phyloP scores from a whole-genome alignment of 1,139 yeast species.

The Arxiozyma heterogenica region DNA sequence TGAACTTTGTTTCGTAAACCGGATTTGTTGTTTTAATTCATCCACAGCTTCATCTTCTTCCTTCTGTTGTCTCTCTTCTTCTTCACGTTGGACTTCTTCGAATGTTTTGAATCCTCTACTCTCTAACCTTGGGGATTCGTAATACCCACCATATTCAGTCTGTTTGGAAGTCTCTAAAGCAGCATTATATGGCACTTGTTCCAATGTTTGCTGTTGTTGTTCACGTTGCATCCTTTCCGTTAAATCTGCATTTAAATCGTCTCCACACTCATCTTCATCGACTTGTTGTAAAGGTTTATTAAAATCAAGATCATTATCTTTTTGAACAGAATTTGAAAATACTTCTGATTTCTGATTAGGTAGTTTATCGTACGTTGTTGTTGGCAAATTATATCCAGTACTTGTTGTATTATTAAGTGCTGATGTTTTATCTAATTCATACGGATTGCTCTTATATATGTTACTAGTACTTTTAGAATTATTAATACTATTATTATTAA shows the following conservation, averaged over 20 bases:
- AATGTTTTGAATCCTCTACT: constrained; percentile 27
- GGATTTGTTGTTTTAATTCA: constrained; percentile 72
- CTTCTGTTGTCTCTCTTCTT: constrained; percentile 42
- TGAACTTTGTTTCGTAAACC: constrained; percentile 81
- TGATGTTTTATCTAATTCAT: background rate
- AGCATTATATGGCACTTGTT: background rate
- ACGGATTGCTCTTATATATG: background rate
- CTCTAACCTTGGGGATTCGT: constrained; percentile 5
- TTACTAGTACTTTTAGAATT: background rate
- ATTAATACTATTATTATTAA: background rate
- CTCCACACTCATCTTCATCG: constrained; percentile 6
- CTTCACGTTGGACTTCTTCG: constrained; percentile 33
- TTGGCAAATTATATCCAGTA: background rate
- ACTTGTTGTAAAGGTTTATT: constrained; percentile 17
- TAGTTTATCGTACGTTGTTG: background rate
- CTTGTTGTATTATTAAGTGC: background rate
- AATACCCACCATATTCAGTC: constrained; percentile 18
- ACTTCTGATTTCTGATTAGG: background rate
- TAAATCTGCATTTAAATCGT: constrained; percentile 9
- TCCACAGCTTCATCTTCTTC: constrained; percentile 86
- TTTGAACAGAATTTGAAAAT: constrained; percentile 1
- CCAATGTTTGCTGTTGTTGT: constrained; percentile 9
- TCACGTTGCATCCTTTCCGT: constrained; percentile 10
- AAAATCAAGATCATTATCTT: constrained; percentile 15
- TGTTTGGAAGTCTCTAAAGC: background rate